Base-by-base conservation (phyloP, 2,329 filamentous ascomycete species). In the Microcera coccophila region DNA sequence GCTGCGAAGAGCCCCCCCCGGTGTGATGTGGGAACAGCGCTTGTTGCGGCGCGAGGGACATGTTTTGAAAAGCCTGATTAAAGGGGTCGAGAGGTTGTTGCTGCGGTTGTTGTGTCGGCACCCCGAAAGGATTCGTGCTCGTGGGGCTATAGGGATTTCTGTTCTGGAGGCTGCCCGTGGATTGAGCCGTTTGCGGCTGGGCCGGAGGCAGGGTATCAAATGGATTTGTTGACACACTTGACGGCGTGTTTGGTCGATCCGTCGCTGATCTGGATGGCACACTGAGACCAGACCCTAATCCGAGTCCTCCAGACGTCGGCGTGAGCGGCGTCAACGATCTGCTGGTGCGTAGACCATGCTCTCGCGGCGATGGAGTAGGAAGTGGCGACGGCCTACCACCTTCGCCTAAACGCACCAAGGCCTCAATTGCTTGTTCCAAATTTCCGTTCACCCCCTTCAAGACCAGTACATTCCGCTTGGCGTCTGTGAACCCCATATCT, bases 401-500 rank as follows among this genome's bases (percentile, higher is more conserved):
- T 60, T 95, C 90, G 19, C 90, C 91, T 29, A 96, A 68, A 53
- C 89, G 79, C 43, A 93, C 81, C 58, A 98, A 68, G 15, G 88
- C 81, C 64, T 97, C 91, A 34, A 97, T 81, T 0, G 91, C 82
- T 63, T 81, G 85, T 54, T 96, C 89, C 44, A 98, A 62, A 59
- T 93, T 90, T 4, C 91, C 90, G 58, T 85, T 83, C 21, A 94
- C 76, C 3, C 86, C 85, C 61, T 90, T 90, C 15, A 98, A 70
- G 19, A 96, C 82, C 39, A 85, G 81, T 4, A 81, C 75, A 59
- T 96, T 97, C 45, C 86, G 81, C 55, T 85, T 87, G 32, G 85
- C 82, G 61, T 98, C 90, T 4, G 71, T 73, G 58, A 98, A 98
- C 0, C 93, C 93, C 90, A 97, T 95, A 43, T 96, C 90, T 42